These are phyloP conservation scores for Rhododendron griersonianum DNA, from an alignment of 148 eudicot genomes.

Conservation along the genomic window DNA sequence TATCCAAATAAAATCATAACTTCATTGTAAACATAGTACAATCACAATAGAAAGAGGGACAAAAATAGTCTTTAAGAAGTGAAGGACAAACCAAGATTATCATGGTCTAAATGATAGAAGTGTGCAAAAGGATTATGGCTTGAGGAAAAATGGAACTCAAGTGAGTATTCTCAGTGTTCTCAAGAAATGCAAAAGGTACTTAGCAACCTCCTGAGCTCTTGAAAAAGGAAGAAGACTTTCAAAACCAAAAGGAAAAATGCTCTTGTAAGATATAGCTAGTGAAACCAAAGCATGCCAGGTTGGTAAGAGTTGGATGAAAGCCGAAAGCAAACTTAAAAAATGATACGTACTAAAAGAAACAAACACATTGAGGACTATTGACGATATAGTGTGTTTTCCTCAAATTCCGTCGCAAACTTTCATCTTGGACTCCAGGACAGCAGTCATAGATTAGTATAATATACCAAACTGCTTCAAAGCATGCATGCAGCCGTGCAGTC, in stretches of 20 bases:
- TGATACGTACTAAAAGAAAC: not conserved
- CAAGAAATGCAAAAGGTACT: not conserved
- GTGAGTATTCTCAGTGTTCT: not conserved
- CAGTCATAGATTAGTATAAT: not conserved
- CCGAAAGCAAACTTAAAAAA: not conserved
- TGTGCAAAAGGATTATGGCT: not conserved
- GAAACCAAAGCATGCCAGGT: not conserved
- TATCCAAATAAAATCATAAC: not conserved
- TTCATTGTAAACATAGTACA: not conserved
- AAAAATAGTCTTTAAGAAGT: not conserved
- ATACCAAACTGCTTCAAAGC: not conserved
- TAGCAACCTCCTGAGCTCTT: not conserved
- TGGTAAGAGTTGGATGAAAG: not conserved
- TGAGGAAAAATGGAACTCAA: not conserved
- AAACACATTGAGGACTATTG: not conserved
- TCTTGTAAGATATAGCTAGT: not conserved
- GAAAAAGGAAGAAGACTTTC: not conserved
- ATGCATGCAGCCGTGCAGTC: not conserved
- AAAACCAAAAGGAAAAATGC: not conserved
- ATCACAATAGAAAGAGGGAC: not conserved
- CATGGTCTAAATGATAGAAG: not conserved
- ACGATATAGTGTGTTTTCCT: not conserved
- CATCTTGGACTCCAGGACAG: not conserved
- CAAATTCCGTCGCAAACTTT: not conserved
- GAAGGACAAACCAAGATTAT: not conserved